Conservation (phyloP, 768 basidiomycete species). For the Tephrocybe sp. region DNA sequence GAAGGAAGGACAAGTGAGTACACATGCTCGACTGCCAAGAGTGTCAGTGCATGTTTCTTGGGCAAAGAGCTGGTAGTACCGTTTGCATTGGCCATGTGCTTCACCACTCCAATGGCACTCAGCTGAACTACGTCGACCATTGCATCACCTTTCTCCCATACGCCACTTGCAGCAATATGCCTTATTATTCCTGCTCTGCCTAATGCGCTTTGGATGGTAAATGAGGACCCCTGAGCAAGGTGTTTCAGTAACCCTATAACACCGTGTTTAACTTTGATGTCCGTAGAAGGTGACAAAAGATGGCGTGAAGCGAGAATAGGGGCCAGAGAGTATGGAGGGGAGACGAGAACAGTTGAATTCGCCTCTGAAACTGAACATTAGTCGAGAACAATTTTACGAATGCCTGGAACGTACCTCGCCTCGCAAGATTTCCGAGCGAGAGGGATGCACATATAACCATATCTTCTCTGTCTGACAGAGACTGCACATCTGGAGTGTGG, state of each 20-base stretch:
- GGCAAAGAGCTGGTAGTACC: conserved; percentile 40
- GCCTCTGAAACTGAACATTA: conserved; percentile 39
- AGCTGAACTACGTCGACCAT: conserved; percentile 87
- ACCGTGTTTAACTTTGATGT: conserved; percentile 87
- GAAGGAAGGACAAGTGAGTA: conserved; percentile 51
- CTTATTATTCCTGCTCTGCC: conserved; percentile 62
- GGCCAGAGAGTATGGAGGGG: conserved; percentile 64
- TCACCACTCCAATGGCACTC: conserved; percentile 82
- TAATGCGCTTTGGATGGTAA: conserved; percentile 50
- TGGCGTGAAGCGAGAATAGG: conserved; percentile 53
- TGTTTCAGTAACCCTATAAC: conserved; percentile 86
- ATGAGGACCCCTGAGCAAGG: conserved; percentile 69
- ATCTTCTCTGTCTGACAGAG: conserved; percentile 52
- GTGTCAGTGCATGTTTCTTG: neutral
- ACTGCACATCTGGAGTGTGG: conserved; percentile 21
- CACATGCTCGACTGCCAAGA: conserved; percentile 38
- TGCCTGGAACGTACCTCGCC: conserved; percentile 54
- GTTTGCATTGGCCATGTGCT: conserved; percentile 80
- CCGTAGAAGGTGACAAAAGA: conserved; percentile 52
- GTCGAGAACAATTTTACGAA: neutral
- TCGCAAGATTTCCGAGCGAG: conserved; percentile 76
- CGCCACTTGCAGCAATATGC: conserved; percentile 54
- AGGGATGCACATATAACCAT: conserved; percentile 81
- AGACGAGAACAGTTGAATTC: conserved; percentile 58
- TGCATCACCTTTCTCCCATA: conserved; percentile 73